A percentile compares a stretch with the other conserved stretches of the same genome.
Evolutionary conservation across 768 basidiomycete genomes (phyloP).

Genomic region (Macrocybe gigantea): DNA sequence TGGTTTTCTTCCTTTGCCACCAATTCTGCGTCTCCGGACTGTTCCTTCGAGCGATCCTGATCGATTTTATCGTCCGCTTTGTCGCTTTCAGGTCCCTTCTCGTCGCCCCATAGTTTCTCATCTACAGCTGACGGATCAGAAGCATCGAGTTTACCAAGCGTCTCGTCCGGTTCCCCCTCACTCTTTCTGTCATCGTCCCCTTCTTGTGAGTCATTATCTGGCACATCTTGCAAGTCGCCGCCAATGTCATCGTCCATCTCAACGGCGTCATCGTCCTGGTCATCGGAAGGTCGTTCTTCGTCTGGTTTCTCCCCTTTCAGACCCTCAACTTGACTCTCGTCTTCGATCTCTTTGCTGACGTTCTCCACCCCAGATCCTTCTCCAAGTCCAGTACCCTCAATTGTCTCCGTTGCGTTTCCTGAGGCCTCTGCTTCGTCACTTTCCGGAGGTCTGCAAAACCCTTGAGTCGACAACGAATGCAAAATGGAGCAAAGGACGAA

Average conservation of each 20-base stretch:
- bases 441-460: constrained; percentile 91
- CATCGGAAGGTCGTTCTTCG: constrained; percentile 26
- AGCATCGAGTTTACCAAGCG: constrained; percentile 75
- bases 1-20: constrained; percentile 70
- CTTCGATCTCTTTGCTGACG: constrained; percentile 91
- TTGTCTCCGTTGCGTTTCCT: constrained; percentile 41
- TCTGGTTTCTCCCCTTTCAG: constrained; percentile 62
- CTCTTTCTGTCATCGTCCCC: constrained; percentile 48
- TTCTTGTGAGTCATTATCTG: constrained; percentile 51
- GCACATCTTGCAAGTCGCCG: constrained; percentile 79
- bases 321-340: constrained; percentile 96
- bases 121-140: constrained; percentile 82
- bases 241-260: constrained; percentile 92
- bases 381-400: constrained; percentile 83
- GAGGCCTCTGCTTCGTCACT: constrained; percentile 46
- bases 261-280: constrained; percentile 63
- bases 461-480: constrained; percentile 70
- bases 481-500: constrained; percentile 73
- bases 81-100: constrained; percentile 51
- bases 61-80: constrained; percentile 51
- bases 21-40: constrained; percentile 56
- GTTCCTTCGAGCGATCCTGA: constrained; percentile 51
- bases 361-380: constrained; percentile 82
- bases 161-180: constrained; percentile 73
- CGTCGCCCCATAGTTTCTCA: constrained; percentile 96